Conservation (phyloP, 192 early-diverging fungal genomes). For the Haplosporangium gracile region DNA sequence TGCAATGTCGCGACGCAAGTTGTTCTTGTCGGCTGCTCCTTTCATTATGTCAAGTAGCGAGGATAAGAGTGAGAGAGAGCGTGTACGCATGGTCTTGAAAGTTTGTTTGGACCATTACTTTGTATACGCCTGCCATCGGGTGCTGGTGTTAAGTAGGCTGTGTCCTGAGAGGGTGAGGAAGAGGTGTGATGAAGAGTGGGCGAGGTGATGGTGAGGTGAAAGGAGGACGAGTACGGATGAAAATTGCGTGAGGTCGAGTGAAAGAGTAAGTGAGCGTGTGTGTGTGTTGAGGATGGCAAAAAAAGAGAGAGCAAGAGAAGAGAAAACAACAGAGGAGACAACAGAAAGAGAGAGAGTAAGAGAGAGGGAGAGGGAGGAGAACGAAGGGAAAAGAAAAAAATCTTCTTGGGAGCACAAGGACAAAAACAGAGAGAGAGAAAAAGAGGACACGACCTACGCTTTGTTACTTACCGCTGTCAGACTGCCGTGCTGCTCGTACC, state of each 20-base stretch:
- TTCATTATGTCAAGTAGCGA: background rate
- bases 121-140: slow-evolving; percentile 25
- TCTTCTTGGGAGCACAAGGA: background rate
- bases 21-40: background rate
- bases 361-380: background rate
- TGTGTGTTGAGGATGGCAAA: background rate
- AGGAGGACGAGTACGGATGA: no score
- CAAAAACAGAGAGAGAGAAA: background rate
- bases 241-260: no score
- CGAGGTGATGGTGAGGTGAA: background rate
- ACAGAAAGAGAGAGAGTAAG: background rate
- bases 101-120: slow-evolving; percentile 12
- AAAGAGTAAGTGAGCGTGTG: background rate
- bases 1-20: background rate
- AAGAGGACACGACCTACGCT: no score
- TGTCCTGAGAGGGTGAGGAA: background rate
- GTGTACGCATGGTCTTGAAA: background rate
- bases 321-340: background rate
- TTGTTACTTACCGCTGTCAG: no score
- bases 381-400: background rate
- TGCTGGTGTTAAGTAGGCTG: background rate
- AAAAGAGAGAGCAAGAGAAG: background rate
- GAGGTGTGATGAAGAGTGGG: background rate
- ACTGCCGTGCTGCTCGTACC: no score
- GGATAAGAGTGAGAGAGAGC: background rate